Evolutionary conservation across 176 grass and related monocot species (phyloP).

Genomic region (Tillandsia fasciculata): DNA sequence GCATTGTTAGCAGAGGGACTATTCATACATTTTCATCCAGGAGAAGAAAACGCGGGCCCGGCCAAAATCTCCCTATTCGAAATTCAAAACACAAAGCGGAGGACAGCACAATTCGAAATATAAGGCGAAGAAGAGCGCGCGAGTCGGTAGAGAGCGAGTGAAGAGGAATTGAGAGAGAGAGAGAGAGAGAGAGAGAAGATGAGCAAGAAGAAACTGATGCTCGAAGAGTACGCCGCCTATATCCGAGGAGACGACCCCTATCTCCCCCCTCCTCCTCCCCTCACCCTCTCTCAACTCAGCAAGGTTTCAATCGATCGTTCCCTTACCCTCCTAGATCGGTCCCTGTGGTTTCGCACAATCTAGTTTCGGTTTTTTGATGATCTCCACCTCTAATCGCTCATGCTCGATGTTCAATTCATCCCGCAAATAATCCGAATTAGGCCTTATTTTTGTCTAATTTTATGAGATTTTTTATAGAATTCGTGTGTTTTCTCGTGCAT

Average conservation of each 20-base stretch:
- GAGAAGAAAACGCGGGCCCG: no score
- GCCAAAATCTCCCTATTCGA: no score
- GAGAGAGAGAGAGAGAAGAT: background rate
- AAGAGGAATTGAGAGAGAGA: background rate
- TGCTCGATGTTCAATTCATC: no score
- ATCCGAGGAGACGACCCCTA: background rate
- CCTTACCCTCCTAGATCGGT: background rate
- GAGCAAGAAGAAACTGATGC: slow-evolving; percentile 1
- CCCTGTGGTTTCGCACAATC: background rate
- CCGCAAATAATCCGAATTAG: no score
- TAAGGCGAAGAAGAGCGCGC: no score
- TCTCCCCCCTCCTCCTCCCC: background rate
- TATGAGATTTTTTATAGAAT: background rate
- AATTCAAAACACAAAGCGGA: no score
- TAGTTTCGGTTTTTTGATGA: background rate
- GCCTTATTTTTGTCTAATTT: background rate
- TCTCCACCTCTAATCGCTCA: background rate
- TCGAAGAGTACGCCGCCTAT: background rate
- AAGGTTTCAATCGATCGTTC: background rate
- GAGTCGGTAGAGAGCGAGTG: background rate
- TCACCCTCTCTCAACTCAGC: background rate
- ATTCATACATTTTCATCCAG: no score
- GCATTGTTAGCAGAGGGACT: no score
- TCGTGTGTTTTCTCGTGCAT: background rate
- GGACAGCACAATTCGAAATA: no score